Evolutionary conservation across 306 rosid genomes (phyloP), one percentile per base, ranked within the genome.

Genomic region (Comarum palustre): DNA sequence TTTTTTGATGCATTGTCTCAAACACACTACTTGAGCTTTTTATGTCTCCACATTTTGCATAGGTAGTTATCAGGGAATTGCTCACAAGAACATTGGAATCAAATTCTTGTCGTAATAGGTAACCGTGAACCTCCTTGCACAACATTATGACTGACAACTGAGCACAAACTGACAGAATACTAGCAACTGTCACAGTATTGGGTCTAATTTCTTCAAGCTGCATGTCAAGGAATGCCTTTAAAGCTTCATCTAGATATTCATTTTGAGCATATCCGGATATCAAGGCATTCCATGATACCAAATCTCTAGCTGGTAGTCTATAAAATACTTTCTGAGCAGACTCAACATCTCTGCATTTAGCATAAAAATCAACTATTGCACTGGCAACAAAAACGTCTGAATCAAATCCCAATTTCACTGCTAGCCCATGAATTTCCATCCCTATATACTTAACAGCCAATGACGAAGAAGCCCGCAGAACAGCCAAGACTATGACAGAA

Each of bases 31-130:
- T 57, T 34, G 87, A 80, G 71, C 79, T 73, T 24, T 64, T 41
- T 63, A 83, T 58, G 51, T 83, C 80, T 50, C 87, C 87, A 66
- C 84, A 83, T 70, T 76, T 83, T 31, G 84, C 84, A 66, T 76
- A 80, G 9, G 87, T 55, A 14, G 84, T 50, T 55, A 80, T 73
- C n/a, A 83, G 79, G 58, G 84, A 67, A 76, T 83, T 83, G 57
- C 59, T 60, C 41, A 75, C 68, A 15, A 76, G 84, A 79, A 72
- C 71, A 59, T 69, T 77, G 50, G 76, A 77, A 41, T 70, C 69
- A 36, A 79, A 67, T 20, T 78, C 67, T 48, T 36, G 73, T 58
- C 84, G 74, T 47, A 73, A 45, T 45, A 83, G 47, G 66, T 83
- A 76, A 64, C 86, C 45, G 31, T 83, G 84, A 46, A 61, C 70